Evolutionary conservation across 306 rosid species (phyloP), one percentile per base, ranked within the genome.

Genomic region (Dryas octopetala): DNA sequence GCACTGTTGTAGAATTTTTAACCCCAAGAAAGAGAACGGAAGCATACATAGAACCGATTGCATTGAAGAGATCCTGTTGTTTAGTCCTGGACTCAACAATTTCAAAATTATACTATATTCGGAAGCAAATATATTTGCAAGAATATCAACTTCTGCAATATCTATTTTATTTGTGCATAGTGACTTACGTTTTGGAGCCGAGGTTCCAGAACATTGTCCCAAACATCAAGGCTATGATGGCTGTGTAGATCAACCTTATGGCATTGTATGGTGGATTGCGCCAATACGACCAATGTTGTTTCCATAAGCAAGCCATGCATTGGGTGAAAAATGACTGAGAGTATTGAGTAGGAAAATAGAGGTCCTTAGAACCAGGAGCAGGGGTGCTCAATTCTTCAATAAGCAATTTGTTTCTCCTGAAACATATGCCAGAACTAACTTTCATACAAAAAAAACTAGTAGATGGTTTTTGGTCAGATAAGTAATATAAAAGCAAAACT

Each of bases 151-250:
- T 44, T 43, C 9, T 44, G 7, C 44, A 10, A 14, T 19, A 23
- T 58, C 9, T 23, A 7, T 54, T 0, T 38, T 62, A 32, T 32
- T 38, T 7, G n/a, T 1, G 66, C 66, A 23, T 45, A 14, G 58
- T 59, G 17, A 28, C 57, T 58, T 81, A 88, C 91, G 84, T 88
- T 75, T 83, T 88, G 81, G 88, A 76, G 78, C 89, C 91, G 17
- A 88, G 88, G 82, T 85, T 65, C 91, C 88, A 88, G 83, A 81
- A 88, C 86, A 88, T 85, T 83, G 85, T 88, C 57, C 91, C 91
- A n/a, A 85, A 60, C 75, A 81, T 28, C 38, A 79, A 49, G 53
- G 86, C 82, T 38, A 85, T 73, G 3, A 67, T 15, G 5, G 85
- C n/a, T 53, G 89, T 50, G 73, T 58, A 83, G 12, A 88, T 70